Base-by-base conservation (phyloP, 495 filamentous ascomycete genomes). In the Xylaria curta region DNA sequence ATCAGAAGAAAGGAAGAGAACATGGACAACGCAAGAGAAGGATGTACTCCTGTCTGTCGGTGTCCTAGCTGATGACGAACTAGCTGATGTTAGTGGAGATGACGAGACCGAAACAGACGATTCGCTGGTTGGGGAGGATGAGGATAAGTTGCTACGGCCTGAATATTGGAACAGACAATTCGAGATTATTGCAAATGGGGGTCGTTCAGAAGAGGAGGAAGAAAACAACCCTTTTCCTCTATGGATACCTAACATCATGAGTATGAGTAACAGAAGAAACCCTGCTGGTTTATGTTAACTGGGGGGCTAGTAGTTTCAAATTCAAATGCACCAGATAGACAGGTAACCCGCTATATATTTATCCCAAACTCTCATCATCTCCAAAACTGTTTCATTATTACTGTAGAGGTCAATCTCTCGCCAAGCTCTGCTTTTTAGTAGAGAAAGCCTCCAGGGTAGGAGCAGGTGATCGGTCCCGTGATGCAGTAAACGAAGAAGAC, bases 151-250 rank as follows among this genome's bases (percentile, higher is more conserved):
- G 8, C n/a, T 12, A 12, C 24, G 28, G 24, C 44, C 62, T 3
- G 62, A 6, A 63, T 63, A 63, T 13, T 44, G 40, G 42, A 49
- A 19, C 17, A 49, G 13, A 26, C 62, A 49, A 49, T 65, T 65
- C 19, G 62, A 65, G 24, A 49, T 51, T 17, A 65, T 65, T 47
- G 44, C 12, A 26, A 63, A 63, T 28, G 60, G 60, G 21, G 60
- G 60, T 1, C 13, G 24, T 24, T 46, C 40, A 21, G 5, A 44
- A 28, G 60, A 26, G 12, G 40, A 63, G 40, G n/a, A n/a, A n/a
- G n/a, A n/a, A n/a, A n/a, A 38, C 19, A 6, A 19, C 19, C 7
- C 19, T 7, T 7, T n/a, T 49, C 19, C 4, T 44, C n/a, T n/a
- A n/a, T n/a, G n/a, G n/a, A n/a, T n/a, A n/a, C n/a, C n/a, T n/a